Evolutionary conservation across 2,329 filamentous ascomycete genomes (phyloP).

Genomic region (Eutypa lata): DNA sequence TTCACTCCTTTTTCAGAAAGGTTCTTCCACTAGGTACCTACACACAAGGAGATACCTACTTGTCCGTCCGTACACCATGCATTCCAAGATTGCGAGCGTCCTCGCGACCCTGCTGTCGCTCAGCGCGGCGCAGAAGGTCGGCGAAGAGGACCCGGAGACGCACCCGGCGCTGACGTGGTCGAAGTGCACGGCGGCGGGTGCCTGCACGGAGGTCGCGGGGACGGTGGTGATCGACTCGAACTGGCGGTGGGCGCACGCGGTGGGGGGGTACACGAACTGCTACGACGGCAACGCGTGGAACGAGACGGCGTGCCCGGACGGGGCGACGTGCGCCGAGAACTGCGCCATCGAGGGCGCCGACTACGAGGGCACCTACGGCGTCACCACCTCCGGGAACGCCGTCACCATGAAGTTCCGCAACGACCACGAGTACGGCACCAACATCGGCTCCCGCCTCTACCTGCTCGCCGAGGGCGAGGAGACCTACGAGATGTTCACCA

Average conservation of each 20-base stretch:
- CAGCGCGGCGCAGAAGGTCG: neutral
- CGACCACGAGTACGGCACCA: conserved; percentile 29
- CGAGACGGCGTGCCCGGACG: conserved; percentile 29
- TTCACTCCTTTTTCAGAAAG: too few relatives aligned
- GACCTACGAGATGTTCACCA: conserved; percentile 55
- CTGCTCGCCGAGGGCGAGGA: conserved; percentile 48
- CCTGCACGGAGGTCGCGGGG: conserved; percentile 38
- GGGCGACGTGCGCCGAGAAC: conserved; percentile 34
- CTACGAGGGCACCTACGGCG: conserved; percentile 41
- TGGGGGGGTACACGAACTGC: conserved; percentile 39
- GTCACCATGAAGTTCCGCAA: conserved; percentile 48
- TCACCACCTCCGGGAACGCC: conserved; percentile 39
- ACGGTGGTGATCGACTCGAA: conserved; percentile 47
- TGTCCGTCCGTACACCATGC: neutral
- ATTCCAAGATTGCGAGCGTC: neutral
- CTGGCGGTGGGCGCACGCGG: conserved; percentile 47
- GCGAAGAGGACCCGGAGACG: conserved; percentile 24
- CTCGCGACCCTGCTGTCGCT: conserved; percentile 1
- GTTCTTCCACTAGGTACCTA: neutral
- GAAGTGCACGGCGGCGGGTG: conserved; percentile 37
- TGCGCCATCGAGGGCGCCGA: conserved; percentile 42
- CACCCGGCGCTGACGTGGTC: conserved; percentile 44
- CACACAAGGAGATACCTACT: neutral
- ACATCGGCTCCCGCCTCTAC: conserved; percentile 49
- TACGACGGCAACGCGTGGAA: conserved; percentile 40